Evolutionary conservation across 495 filamentous ascomycete species (phyloP).

Genomic region (Lophiostoma macrostomum): DNA sequence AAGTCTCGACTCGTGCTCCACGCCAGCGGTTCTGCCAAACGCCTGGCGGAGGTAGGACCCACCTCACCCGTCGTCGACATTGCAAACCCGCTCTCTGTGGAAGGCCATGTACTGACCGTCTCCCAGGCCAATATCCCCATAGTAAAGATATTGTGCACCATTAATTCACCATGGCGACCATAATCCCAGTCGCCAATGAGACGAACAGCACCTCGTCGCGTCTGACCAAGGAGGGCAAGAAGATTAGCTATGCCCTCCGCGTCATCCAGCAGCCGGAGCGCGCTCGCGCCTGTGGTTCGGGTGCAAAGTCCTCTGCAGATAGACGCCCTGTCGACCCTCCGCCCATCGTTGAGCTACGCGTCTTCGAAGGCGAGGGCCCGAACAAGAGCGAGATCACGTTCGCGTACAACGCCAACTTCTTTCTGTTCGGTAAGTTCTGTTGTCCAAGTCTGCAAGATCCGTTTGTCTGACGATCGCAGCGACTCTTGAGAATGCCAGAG

Average conservation of each 20-base stretch:
- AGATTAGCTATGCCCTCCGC: constrained; percentile 74
- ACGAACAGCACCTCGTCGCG: constrained; percentile 58
- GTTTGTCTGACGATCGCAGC: too few species aligned
- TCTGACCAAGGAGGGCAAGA: constrained; percentile 73
- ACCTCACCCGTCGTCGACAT: too few species aligned
- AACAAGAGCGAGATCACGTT: constrained; percentile 75
- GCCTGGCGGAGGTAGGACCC: too few species aligned
- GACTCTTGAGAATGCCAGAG: constrained; percentile 84
- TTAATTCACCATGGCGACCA: constrained; percentile 41
- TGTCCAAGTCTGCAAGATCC: too few species aligned
- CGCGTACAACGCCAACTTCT: constrained; percentile 93
- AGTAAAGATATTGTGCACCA: background rate
- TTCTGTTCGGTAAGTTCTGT: constrained; percentile 91
- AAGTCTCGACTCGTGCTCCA: too few species aligned
- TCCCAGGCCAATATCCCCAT: background rate
- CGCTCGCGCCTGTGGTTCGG: constrained; percentile 92
- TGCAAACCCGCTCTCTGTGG: background rate
- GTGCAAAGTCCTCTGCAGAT: constrained; percentile 94
- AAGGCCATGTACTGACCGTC: background rate
- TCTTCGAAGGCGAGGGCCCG: constrained; percentile 71
- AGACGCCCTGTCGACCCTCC: constrained; percentile 95
- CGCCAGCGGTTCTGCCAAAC: too few species aligned
- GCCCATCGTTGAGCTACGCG: constrained; percentile 88
- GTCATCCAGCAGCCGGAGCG: constrained; percentile 95
- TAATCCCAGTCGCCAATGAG: constrained; percentile 56